A percentile compares a stretch with the other conserved stretches of the same genome.
These are phyloP conservation scores for Escovopsis sp. DNA, from an alignment of 2,329 filamentous ascomycete genomes.

Conservation along the genomic window DNA sequence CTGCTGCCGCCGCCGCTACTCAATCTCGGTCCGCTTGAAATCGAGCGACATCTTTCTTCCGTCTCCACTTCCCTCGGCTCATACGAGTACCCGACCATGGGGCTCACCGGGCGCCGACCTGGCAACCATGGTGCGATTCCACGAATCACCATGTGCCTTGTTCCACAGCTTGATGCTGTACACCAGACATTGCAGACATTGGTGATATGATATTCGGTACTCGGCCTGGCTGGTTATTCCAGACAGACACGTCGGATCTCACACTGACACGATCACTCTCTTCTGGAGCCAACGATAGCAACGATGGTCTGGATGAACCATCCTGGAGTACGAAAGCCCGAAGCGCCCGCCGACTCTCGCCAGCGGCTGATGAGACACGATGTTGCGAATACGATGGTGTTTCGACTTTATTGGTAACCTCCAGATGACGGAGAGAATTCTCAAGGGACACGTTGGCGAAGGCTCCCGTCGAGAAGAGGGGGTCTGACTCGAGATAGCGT, in stretches of 20 bases:
- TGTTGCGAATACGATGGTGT: background rate
- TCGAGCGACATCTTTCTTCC: too few relatives aligned
- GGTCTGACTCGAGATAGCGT: conserved; percentile 5
- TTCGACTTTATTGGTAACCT: background rate
- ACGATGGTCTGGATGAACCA: background rate
- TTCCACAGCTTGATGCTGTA: background rate
- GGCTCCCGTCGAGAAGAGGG: background rate
- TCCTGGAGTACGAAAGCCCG: background rate
- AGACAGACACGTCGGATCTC: conserved; percentile 11
- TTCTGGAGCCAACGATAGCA: background rate
- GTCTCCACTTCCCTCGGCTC: too few relatives aligned
- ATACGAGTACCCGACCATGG: too few relatives aligned
- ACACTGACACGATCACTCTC: conserved; percentile 7
- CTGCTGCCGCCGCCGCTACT: too few relatives aligned
- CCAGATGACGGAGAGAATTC: background rate
- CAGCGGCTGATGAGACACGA: background rate
- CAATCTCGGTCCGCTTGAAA: too few relatives aligned
- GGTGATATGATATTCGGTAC: conserved; percentile 3
- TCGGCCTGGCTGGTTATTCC: conserved; percentile 9
- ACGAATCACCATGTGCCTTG: background rate
- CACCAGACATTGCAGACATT: conserved; percentile 3
- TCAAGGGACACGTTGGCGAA: background rate
- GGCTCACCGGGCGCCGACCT: too few relatives aligned
- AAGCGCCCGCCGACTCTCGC: background rate
- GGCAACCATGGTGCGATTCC: too few relatives aligned